phyloP scores from a whole-genome alignment of 2,329 filamentous ascomycete genomes.

The Alternaria rosae region DNA sequence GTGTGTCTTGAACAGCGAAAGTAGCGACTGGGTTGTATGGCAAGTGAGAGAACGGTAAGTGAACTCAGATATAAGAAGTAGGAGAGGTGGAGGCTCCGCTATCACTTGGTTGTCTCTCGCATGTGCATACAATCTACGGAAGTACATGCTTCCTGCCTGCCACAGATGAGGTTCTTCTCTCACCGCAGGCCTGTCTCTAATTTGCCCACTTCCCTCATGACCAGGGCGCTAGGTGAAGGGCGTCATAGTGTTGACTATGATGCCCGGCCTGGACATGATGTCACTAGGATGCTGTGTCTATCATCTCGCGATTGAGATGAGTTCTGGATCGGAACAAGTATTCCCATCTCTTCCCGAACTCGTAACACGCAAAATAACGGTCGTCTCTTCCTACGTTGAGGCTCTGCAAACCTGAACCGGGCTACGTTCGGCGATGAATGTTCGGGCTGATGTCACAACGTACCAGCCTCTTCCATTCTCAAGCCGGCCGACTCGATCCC shows the following conservation, averaged over 20 bases:
- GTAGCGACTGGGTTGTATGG: neutral
- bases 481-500: neutral
- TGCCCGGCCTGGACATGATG: neutral
- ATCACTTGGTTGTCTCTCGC: neutral
- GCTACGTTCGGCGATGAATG: neutral
- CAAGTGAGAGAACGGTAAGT: no score
- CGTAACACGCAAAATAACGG: accelerated
- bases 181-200: no score
- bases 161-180: no score
- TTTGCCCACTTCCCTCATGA: no score
- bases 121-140: no score
- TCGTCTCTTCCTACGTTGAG: neutral
- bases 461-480: neutral
- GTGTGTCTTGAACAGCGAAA: neutral
- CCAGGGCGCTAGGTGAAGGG: no score
- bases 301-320: neutral
- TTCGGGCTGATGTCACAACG: neutral
- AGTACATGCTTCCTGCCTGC: no score
- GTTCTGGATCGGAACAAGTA: neutral
- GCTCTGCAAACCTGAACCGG: neutral
- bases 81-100: neutral
- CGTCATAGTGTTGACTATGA: neutral
- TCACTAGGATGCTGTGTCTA: neutral
- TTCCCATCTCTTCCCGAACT: neutral
- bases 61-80: neutral